phyloP scores from a whole-genome alignment of 257 asterid species.

The Phtheirospermum japonicum region DNA sequence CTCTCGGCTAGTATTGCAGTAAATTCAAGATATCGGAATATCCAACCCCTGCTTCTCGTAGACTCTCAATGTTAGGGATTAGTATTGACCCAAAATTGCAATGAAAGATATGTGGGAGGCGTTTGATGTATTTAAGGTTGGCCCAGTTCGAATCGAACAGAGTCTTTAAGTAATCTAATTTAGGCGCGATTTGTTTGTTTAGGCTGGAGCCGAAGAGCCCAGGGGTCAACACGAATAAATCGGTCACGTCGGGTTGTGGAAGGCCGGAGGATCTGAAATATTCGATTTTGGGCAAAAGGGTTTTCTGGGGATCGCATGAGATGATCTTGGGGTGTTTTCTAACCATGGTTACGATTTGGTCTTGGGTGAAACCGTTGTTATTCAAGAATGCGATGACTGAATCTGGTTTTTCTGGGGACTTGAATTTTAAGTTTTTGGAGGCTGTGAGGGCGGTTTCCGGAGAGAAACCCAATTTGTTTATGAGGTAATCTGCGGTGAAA shows the following conservation, averaged over 20 bases:
- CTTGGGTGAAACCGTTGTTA: conserved; percentile 24
- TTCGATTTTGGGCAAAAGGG: conserved; percentile 35
- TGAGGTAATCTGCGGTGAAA: conserved; percentile 26
- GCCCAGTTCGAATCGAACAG: conserved; percentile 20
- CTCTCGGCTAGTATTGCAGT: conserved; percentile 23
- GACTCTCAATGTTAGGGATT: conserved; percentile 20
- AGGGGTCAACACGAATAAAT: conserved; percentile 15
- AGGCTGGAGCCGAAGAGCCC: conserved; percentile 18
- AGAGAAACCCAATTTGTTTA: conserved; percentile 25
- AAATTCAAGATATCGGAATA: conserved; percentile 1
- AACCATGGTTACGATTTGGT: conserved; percentile 20
- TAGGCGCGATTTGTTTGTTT: conserved; percentile 22
- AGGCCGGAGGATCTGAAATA: conserved; percentile 32
- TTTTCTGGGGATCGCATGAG: conserved; percentile 25
- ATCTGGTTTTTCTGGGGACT: conserved; percentile 28
- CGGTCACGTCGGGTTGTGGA: conserved; percentile 19
- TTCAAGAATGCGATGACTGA: conserved; percentile 27
- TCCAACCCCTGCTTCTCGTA: conserved; percentile 19
- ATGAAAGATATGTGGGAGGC: neutral
- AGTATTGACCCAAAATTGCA: conserved; percentile 8
- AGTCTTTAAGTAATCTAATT: conserved; percentile 15
- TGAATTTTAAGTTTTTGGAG: conserved; percentile 26
- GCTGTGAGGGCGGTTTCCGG: conserved; percentile 30
- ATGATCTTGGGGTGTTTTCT: neutral
- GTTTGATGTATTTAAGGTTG: neutral